Base-by-base conservation (phyloP, 2,329 filamentous ascomycete genomes). In the Pseudocercospora pini-densiflorae region DNA sequence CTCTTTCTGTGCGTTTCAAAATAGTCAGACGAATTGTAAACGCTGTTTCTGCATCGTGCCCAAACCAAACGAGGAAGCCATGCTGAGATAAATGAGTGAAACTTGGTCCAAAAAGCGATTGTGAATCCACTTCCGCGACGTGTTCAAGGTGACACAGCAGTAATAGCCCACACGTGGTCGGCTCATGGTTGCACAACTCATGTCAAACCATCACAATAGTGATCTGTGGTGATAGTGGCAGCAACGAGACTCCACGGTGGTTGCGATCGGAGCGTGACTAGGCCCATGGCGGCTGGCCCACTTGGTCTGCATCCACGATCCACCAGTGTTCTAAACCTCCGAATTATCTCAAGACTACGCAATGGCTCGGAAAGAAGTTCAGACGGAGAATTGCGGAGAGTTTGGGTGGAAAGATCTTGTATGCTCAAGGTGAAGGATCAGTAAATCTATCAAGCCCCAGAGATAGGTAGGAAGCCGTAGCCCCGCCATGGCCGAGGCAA, bases 131-230 rank as follows among this genome's bases (percentile, higher is more conserved):
- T 19, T 61, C 36, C 27, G 31, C 58, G 43, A 61, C 58, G 43
- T 61, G 40, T 61, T n/a, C 23, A 43, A 12, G 27, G 43, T 61
- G 21, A 21, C 59, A 61, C 59, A n/a, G 49, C 59, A 31, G 59
- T 33, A 23, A 21, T 21, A 33, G 21, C 43, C 16, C 23, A 45
- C 59, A 61, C 59, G 43, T 61, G 40, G 36, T 49, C 43, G 16
- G 40, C 14, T 23, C 23, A 53, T 49, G 59, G 59, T 31, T 33
- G 29, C 54, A 58, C 54, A 36, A 58, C 23, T 54, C 23, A 54
- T 54, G 21, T 54, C 51, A 54, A 54, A 54, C 19, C 21, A 31
- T 31, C 10, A 16, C 23, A 27, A 16, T 54, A 2, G 21, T 55
- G 24, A 55, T 27, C 24, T 27, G 16, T n/a, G 8, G 51, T 55